phyloP scores from a whole-genome alignment of 2,329 filamentous ascomycete species.

The Neocatenulostroma microsporum region DNA sequence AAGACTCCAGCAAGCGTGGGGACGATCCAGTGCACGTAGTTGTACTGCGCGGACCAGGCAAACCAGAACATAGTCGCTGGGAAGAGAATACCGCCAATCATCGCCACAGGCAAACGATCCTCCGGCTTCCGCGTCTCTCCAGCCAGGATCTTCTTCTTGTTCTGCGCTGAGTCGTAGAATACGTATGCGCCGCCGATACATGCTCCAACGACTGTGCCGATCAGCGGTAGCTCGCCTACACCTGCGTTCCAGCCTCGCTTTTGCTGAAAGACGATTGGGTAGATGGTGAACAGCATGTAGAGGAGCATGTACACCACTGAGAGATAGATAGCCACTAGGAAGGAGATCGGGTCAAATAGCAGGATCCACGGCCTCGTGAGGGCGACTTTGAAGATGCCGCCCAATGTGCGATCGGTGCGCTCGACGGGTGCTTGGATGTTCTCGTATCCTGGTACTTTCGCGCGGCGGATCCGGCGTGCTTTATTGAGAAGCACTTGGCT shows the following conservation, averaged over 20 bases:
- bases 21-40: constrained; percentile 40
- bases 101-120: constrained; percentile 29
- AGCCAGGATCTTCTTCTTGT: constrained; percentile 32
- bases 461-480: constrained; percentile 43
- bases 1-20: constrained; percentile 40
- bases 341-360: constrained; percentile 47
- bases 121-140: constrained; percentile 37
- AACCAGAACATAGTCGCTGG: constrained; percentile 31
- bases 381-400: constrained; percentile 44
- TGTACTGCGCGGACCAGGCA: constrained; percentile 34
- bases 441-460: constrained; percentile 46
- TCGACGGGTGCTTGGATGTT: constrained; percentile 45
- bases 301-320: constrained; percentile 47
- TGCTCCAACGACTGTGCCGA: constrained; percentile 44
- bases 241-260: constrained; percentile 35
- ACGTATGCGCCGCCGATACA: constrained; percentile 38
- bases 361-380: constrained; percentile 49
- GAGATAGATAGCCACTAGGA: constrained; percentile 47
- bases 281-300: constrained; percentile 54
- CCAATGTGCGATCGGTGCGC: constrained; percentile 37
- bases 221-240: constrained; percentile 23
- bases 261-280: constrained; percentile 43
- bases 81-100: constrained; percentile 28
- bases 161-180: constrained; percentile 33
- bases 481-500: constrained; percentile 47